Base-by-base conservation (phyloP, 768 basidiomycete genomes). In the Tephrocybe sp. region DNA sequence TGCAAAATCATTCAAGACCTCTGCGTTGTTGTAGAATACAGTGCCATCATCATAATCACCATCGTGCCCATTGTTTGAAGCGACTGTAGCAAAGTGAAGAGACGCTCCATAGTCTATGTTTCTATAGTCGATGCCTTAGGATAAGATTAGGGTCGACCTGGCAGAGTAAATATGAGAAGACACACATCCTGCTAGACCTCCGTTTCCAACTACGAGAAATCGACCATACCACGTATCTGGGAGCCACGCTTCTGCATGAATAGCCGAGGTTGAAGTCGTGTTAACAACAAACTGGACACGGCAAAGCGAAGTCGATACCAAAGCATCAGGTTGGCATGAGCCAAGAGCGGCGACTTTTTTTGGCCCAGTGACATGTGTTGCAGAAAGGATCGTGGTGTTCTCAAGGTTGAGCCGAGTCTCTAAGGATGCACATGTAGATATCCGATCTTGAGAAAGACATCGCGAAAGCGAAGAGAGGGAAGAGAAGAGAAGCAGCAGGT, bases 1-100 rank as follows among this genome's bases (percentile, higher is more conserved):
- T 4, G 55, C 47, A 16, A 49, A 56, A 31, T 56, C 55, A 9
- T 51, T 47, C 37, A 51, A 32, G 18, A 51, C 50, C 39, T 51
- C 50, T 9, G 44, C 28, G 15, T 51, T 27, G 21, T 45, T 25
- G 9, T 38, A 24, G 24, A 51, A 51, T 4, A 32, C 36, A 1
- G 16, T 25, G 1, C 50, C 50, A 19, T 45, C 31, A 21, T n/a
- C n/a, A n/a, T n/a, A n/a, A n/a, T 18, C 32, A 12, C 50, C 44
- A 11, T 51, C 50, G 30, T 51, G 50, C 2, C 50, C 50, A 18
- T 51, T 51, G 37, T 51, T 40, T 3, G 50, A 44, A 2, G 5
- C 50, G 21, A 51, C 24, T 5, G 37, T 45, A 4, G 50, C 50
- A 8, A 51, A 51, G 16, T 51, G 43, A 13, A 51, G 44, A 2